Base-by-base conservation (phyloP, 2,329 filamentous ascomycete species). In the Aspergillus sp. region DNA sequence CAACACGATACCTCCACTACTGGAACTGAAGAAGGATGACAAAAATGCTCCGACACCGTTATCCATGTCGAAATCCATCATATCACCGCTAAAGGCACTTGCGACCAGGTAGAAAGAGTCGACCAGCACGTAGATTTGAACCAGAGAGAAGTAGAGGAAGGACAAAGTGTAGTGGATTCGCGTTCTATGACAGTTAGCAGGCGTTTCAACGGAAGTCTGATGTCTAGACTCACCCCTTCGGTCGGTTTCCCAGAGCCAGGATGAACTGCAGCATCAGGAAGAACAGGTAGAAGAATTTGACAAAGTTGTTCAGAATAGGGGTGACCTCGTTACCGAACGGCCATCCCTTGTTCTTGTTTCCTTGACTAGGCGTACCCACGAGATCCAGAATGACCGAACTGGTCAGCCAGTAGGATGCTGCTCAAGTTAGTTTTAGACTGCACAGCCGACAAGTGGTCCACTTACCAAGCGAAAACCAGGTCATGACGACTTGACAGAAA, bases 381-480 rank as follows among this genome's bases (percentile, higher is more conserved):
- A 99, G 87, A 76, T 96, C 90, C 90, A 99, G 96, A 75, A 99
- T 97, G 75, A 99, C 91, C 56, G 89, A 89, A 18, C 95, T 98
- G 31, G 95, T 99, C 65, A 99, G 87, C 85, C 92, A 99, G 87
- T 96, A 99, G 52, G 95, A 96, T 71, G 92, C 92, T 79, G 86
- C 11, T 79, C 67, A 80, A 82, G 22, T 26, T 75, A 50, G 31
- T 52, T 56, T 70, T 62, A 72, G 65, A 16, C 16, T 18, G 49
- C 26, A 24, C 20, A n/a, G 29, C 26, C 52, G 62, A 59, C 9
- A 12, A 18, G 18, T 12, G 52, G 26, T 39, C 36, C 36, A 32
- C 11, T 49, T 74, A 83, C 80, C 80, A 46, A 87, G 77, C 59
- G 84, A 81, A 69, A 96, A 98, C 95, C 95, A 99, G 69, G 93